These are phyloP conservation scores for Kuraishia capsulata DNA, from an alignment of 805 yeast species.

Conservation along the genomic window DNA sequence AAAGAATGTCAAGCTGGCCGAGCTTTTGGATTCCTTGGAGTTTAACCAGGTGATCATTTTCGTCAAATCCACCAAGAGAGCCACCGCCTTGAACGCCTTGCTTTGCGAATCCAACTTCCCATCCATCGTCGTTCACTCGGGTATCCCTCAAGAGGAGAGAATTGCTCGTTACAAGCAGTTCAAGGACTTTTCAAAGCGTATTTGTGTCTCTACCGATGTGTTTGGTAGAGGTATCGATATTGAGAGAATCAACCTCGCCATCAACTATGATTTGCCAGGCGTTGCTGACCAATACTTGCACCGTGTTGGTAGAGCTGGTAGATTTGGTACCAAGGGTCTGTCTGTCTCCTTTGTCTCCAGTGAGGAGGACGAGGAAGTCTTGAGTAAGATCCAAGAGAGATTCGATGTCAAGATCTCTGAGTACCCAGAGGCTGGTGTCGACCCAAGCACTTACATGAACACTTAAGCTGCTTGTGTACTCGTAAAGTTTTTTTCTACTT, in stretches of 20 bases:
- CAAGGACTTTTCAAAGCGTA: constrained; percentile 97
- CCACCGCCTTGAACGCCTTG: constrained; percentile 82
- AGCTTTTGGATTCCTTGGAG: constrained; percentile 86
- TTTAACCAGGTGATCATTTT: constrained; percentile 97
- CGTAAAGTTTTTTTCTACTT: no score
- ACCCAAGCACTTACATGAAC: constrained; percentile 88
- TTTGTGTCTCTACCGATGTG: constrained; percentile 96
- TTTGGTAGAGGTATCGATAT: constrained; percentile 99
- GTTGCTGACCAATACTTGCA: constrained; percentile 98
- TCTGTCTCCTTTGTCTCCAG: constrained; percentile 85
- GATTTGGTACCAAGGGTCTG: constrained; percentile 98
- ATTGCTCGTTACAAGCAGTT: constrained; percentile 92
- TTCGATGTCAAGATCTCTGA: constrained; percentile 92
- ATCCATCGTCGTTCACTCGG: constrained; percentile 92
- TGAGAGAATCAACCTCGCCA: constrained; percentile 96
- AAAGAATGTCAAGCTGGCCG: constrained; percentile 88
- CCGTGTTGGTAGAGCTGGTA: constrained; percentile 99
- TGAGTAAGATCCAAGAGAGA: constrained; percentile 91
- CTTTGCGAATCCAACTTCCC: constrained; percentile 93
- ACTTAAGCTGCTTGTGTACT: constrained; percentile 1
- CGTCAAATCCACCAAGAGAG: constrained; percentile 86
- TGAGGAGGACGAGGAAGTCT: constrained; percentile 81
- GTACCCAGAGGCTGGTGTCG: constrained; percentile 97
- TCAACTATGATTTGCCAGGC: constrained; percentile 91
- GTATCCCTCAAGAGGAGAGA: constrained; percentile 95